These are phyloP conservation scores for Gentiana dahurica DNA, from an alignment of 257 asterid genomes.

Conservation along the genomic window DNA sequence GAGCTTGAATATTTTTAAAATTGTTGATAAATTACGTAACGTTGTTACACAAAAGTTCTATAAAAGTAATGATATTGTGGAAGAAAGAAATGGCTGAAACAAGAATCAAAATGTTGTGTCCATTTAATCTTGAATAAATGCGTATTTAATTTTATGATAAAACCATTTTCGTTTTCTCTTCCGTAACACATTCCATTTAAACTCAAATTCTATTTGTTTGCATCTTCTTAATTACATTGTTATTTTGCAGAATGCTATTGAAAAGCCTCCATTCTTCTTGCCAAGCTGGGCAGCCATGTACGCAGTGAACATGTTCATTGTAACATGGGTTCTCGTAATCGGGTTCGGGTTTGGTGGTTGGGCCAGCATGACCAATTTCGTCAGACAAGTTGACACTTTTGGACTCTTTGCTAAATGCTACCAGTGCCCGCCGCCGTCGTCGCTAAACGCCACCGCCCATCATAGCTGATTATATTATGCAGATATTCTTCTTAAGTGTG, in stretches of 20 bases:
- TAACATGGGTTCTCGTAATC: slow-evolving; percentile 56
- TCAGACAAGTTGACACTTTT: slow-evolving; percentile 65
- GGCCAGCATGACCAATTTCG: slow-evolving; percentile 87
- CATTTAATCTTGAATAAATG: too few relatives aligned
- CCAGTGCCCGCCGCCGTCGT: slow-evolving; percentile 61
- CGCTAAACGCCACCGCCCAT: slow-evolving; percentile 20
- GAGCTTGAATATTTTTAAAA: too few relatives aligned
- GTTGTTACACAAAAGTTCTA: too few relatives aligned
- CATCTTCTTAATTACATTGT: background rate
- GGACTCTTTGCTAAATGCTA: slow-evolving; percentile 97
- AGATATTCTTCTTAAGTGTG: too few relatives aligned
- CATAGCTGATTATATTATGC: slow-evolving; percentile 26
- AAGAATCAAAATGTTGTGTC: too few relatives aligned
- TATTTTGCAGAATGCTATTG: slow-evolving; percentile 67
- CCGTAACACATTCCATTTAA: too few relatives aligned
- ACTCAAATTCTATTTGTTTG: slow-evolving; percentile 1
- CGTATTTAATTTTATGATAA: too few relatives aligned
- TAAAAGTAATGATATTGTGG: too few relatives aligned
- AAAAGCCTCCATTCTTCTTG: slow-evolving; percentile 79
- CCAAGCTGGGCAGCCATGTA: slow-evolving; percentile 90
- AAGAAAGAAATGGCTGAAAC: too few relatives aligned
- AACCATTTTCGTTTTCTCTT: too few relatives aligned
- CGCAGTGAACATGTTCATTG: slow-evolving; percentile 51
- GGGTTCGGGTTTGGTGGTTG: slow-evolving; percentile 99
- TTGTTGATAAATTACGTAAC: too few relatives aligned